Evolutionary conservation across 2,329 filamentous ascomycete species (phyloP), one percentile per base, ranked within the genome.

Genomic region (Aspergillus sp.): DNA sequence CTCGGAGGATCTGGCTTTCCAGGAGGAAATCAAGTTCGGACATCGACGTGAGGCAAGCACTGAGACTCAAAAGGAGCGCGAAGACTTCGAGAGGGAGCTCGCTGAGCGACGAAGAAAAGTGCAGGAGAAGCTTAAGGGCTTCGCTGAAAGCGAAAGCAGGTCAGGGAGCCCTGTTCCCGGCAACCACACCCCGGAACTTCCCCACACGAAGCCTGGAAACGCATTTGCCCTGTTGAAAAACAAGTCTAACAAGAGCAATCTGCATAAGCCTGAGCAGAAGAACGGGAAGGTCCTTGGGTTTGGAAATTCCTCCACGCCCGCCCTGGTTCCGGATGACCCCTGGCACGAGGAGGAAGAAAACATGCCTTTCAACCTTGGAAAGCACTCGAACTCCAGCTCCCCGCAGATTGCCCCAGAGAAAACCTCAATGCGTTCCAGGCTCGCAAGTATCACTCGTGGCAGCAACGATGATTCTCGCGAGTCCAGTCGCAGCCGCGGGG

Each of bases 31-130:
- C 27, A 38, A 19, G 12, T 13, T 7, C 19, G 27, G 34, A 8
- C 72, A 74, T 44, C 60, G 66, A 27, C 67, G 72, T 27, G 64
- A 62, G 12, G 68, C 61, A 10, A 76, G 73, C 48, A 70, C 69
- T 2, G 72, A 75, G 47, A 75, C 73, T 3, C 67, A 74, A 51
- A 64, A 62, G 42, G 73, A 76, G 47, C 67, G 70, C 12, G 68
- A 73, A 45, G 71, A 70, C 27, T 73, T 76, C 44, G 72, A 66
- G 7, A 67, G 66, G 31, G 73, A 75, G 48, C 59, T 76, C 11
- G 72, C 73, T 1, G 69, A 74, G 53, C 62, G 73, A 40, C 65
- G 71, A 40, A 62, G 65, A 40, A 69, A 62, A 43, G 71, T 76
- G 37, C 70, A 74, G 50, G 72, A 75, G 48, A 73, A 73, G 46